Percentiles rank a stretch among this genome's conserved stretches.
Conservation (phyloP, 2,329 filamentous ascomycete genomes). For the Colletotrichum magnum region DNA sequence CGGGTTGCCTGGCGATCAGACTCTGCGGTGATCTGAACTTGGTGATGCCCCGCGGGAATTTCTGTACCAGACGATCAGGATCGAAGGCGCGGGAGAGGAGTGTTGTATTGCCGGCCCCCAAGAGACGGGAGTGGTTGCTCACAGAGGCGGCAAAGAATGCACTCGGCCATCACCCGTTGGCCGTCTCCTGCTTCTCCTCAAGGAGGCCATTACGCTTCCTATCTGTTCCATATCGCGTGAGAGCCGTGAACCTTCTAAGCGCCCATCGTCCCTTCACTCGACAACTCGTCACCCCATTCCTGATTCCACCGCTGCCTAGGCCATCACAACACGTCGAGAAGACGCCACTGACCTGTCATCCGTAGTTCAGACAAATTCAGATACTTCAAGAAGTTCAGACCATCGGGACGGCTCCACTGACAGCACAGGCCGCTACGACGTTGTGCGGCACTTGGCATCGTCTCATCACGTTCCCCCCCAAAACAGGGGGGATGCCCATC, state of each 20-base stretch:
- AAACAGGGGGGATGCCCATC: constrained; percentile 19
- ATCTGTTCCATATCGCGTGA: too few species aligned
- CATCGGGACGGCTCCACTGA: constrained; percentile 6
- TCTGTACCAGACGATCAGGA: constrained; percentile 19
- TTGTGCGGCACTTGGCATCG: constrained; percentile 39
- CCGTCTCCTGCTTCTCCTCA: neutral
- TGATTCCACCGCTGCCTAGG: neutral
- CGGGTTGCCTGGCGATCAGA: constrained; percentile 4
- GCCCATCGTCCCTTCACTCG: neutral
- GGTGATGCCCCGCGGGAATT: constrained; percentile 13
- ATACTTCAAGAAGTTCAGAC: neutral
- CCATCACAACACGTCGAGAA: neutral
- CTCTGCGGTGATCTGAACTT: constrained; percentile 7
- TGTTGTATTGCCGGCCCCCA: neutral
- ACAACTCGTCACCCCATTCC: constrained; percentile 4
- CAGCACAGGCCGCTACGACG: constrained; percentile 30
- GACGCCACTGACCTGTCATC: constrained; percentile 28
- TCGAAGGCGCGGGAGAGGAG: neutral
- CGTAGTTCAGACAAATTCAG: constrained; percentile 29
- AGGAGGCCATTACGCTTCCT: neutral
- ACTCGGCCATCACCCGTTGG: constrained; percentile 18
- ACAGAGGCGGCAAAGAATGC: constrained; percentile 1
- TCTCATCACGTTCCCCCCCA: constrained; percentile 36
- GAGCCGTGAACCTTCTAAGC: neutral
- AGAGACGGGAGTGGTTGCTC: neutral